Evolutionary conservation across 177 flowering plant genomes (phyloP), one percentile per base, ranked within the genome.

Genomic region (Vitis hybrid): DNA sequence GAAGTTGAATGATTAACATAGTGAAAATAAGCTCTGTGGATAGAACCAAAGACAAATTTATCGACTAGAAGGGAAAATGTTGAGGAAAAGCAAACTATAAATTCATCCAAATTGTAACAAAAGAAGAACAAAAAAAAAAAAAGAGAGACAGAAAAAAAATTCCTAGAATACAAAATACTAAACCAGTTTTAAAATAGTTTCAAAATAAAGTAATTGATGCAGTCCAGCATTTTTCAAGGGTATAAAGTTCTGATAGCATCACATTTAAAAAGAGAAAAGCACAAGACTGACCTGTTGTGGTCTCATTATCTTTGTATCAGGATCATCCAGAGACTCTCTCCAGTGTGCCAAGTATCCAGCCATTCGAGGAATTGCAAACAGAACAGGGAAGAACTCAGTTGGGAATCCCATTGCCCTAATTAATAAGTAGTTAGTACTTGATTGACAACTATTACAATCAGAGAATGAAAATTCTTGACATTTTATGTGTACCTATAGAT

Each of bases 371-470:
- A 94, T 90, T 48, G 99, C 99, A 82, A 96, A 94, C 73, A 96
- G 72, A 64, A 96, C 98, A 56, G 98, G 83, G 77, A 94, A 96
- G 81, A 90, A 96, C 81, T 96, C 99, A 5, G 97, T 81, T 3
- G 98, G 99, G 74, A 96, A 94, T 56, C 99, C 99, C 85, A 96
- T 92, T 66, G 99, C 99, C 88, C 99, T 96, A 83, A 54, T 71
- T 53, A 55, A 74, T 19, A 74, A 26, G 6, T 54, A 13, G 15
- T 66, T 29, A 45, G 16, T 56, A 65, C 9, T 12, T 54, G 13
- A 13, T 6, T 26, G 50, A 52, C 55, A 52, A 6, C 55, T 26
- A 68, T 48, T 9, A 2, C 20, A 16, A 26, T 26, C 29, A 26
- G 0, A 26, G 29, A 26, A 26, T 26, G 29, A 26, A 26, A 26